Base-by-base conservation (phyloP, 192 early-diverging fungal genomes). In the Jimgerdemannia lactiflua region DNA sequence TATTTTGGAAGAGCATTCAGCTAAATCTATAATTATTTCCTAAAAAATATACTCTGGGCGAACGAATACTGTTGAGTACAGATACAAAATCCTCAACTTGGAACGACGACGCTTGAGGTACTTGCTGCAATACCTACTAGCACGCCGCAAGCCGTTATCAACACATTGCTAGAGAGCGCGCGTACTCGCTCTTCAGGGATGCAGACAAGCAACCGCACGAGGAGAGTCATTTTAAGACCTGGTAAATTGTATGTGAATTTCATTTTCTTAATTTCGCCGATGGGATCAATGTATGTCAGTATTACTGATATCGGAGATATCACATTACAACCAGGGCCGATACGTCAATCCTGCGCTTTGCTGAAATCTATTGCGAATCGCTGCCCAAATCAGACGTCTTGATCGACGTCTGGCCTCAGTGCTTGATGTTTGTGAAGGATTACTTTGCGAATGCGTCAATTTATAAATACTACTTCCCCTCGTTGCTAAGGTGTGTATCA, bases 401-500 rank as follows among this genome's bases (percentile, higher is more conserved):
- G 4, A 75, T 75, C 17, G 84, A 89, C 19, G 78, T 90, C 7
- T 94, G 93, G 92, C 88, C 88, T 1, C 68, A 82, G 20, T 85
- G 91, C 20, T 59, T 85, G 41, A 73, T 85, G 3, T 93, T 89
- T 71, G 76, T 86, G 11, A 91, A 88, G 59, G 93, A 94, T 18
- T 89, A 87, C 65, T 80, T 83, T 42, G 74, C 87, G 7, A 87
- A 90, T 73, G 85, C 89, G 0, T 80, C 85, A 3, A 70, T 82
- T 0, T 83, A 85, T 72, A 93, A 91, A 77, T 89, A 90, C 70
- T 77, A 89, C 11, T 88, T 92, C 69, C 83, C 87, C 14, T 83
- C 88, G 1, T 59, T 92, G n/a, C 73, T 92, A 41, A 79, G 78
- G 87, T 87, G 59, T 39, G 68, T 54, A 20, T 43, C 1, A 77